A percentile compares a stretch with the other conserved stretches of the same genome.
phyloP scores from a whole-genome alignment of 2,329 filamentous ascomycete genomes.

The Exophiala spinifera region DNA sequence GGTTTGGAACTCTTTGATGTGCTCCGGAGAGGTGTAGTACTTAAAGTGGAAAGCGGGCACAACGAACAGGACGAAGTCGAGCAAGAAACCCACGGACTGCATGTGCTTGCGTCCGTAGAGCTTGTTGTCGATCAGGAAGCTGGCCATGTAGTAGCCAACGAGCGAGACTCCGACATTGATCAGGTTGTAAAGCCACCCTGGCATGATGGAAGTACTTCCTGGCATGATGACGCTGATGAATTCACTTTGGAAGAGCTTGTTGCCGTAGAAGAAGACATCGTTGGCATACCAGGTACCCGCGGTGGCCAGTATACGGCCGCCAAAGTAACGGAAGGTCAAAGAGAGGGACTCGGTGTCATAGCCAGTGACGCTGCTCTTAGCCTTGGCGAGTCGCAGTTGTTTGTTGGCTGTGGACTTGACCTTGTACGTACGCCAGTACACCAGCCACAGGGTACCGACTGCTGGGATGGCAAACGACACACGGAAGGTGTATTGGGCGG shows the following conservation, averaged over 20 bases:
- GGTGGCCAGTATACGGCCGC: conserved; percentile 80
- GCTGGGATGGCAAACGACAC: conserved; percentile 89
- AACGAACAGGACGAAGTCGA: conserved; percentile 91
- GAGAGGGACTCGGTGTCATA: conserved; percentile 84
- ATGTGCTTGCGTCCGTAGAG: conserved; percentile 94
- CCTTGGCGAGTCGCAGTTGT: conserved; percentile 78
- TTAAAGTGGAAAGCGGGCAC: conserved; percentile 84
- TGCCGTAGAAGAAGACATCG: conserved; percentile 98
- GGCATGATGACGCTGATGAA: conserved; percentile 82
- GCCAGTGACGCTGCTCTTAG: conserved; percentile 80
- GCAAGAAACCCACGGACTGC: conserved; percentile 90
- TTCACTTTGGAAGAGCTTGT: conserved; percentile 92
- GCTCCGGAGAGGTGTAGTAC: conserved; percentile 69
- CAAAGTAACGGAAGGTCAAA: conserved; percentile 77
- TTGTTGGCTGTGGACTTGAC: conserved; percentile 79
- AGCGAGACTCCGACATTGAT: conserved; percentile 86
- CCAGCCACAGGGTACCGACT: conserved; percentile 85
- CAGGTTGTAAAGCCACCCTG: conserved; percentile 87
- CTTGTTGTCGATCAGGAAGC: conserved; percentile 87
- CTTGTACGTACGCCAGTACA: conserved; percentile 94
- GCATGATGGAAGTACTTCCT: conserved; percentile 69
- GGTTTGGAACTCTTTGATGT: conserved; percentile 87
- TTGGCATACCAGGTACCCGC: conserved; percentile 92
- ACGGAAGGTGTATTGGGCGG: conserved; percentile 87
- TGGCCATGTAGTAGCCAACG: conserved; percentile 84